Conservation (phyloP, 1,284 basidiomycete species). For the Puccinia novopanici region DNA sequence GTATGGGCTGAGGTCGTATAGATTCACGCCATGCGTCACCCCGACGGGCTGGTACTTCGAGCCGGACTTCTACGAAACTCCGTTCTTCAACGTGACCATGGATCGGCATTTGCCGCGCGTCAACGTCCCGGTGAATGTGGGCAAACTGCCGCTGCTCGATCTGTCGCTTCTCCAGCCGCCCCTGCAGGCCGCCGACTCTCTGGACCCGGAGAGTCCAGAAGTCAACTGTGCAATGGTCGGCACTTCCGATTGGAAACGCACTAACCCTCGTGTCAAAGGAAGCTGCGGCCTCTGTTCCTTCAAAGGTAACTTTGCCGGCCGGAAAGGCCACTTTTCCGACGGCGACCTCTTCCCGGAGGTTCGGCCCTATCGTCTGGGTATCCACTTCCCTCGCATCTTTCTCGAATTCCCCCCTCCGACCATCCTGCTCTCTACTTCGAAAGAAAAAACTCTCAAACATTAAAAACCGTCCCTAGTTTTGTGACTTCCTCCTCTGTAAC, state of each 20-base stretch:
- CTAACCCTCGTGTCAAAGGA: neutral
- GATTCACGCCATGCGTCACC: neutral
- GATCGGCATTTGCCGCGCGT: neutral
- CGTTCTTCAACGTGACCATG: conserved; percentile 24
- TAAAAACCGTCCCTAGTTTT: neutral
- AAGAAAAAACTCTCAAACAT: too few species aligned
- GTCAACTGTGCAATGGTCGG: neutral
- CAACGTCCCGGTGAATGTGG: neutral
- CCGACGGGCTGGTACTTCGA: conserved; percentile 22
- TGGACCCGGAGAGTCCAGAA: neutral
- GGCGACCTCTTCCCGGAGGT: conserved; percentile 10
- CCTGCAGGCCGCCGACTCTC: neutral
- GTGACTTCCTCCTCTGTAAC: too few species aligned
- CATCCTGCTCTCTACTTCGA: neutral
- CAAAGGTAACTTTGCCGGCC: neutral
- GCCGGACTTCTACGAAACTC: conserved; percentile 3
- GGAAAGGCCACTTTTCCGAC: neutral
- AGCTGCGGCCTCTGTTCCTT: conserved; percentile 22
- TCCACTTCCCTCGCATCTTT: conserved; percentile 5
- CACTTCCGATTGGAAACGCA: conserved; percentile 7
- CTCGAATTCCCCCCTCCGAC: neutral
- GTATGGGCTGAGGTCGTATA: conserved; percentile 23
- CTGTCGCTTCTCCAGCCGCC: conserved; percentile 8
- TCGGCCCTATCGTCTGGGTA: conserved; percentile 13
- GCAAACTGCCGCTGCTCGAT: neutral